Conservation (phyloP, 176 grass and related monocot genomes). For the Lolium perenne region DNA sequence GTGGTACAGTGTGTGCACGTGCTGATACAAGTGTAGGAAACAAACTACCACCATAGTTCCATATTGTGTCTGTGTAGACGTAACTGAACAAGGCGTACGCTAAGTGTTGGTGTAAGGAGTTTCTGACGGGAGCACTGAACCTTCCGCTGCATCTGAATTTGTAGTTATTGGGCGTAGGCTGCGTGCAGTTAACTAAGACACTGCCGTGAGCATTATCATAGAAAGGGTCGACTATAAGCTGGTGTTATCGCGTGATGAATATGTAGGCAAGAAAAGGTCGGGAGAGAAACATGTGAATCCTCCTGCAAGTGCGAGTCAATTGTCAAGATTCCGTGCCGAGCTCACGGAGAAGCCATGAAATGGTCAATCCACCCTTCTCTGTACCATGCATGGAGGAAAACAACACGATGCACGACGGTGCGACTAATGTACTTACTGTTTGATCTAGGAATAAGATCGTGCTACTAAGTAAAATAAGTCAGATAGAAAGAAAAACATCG, state of each 20-base stretch:
- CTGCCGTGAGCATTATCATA: neutral
- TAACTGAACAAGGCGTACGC: no score
- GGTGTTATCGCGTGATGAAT: neutral
- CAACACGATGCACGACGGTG: neutral
- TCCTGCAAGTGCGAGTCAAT: slow-evolving; percentile 5
- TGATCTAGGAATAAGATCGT: neutral
- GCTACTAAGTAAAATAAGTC: no score
- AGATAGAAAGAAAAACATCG: no score
- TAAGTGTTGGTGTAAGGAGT: neutral
- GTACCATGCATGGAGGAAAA: neutral
- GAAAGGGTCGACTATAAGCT: neutral
- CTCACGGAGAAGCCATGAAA: slow-evolving; percentile 5
- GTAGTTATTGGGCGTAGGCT: no score
- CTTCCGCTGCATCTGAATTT: neutral
- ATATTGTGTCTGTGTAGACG: no score
- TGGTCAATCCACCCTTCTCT: neutral
- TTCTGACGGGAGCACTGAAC: neutral
- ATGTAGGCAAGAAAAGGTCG: neutral
- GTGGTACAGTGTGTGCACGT: no score
- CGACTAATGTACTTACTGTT: neutral
- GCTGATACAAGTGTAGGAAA: no score
- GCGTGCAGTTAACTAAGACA: neutral
- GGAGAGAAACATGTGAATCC: slow-evolving; percentile 28
- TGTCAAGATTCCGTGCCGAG: slow-evolving; percentile 13
- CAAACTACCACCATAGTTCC: no score